Evolutionary conservation across 1,139 yeast species (phyloP).

Genomic region (Pneumocystis murina): DNA sequence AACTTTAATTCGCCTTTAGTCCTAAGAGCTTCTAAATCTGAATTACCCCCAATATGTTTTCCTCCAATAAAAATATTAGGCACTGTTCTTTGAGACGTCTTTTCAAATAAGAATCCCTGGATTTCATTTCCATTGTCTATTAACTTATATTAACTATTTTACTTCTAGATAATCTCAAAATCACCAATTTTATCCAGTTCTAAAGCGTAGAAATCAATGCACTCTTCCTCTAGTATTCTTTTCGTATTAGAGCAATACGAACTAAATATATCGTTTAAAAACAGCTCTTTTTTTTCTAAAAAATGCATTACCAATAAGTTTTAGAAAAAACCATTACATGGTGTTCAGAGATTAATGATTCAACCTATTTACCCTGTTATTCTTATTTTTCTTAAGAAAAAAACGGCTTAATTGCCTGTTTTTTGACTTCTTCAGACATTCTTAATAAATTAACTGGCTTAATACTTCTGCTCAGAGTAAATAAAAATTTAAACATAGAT

Average conservation of each 20-base stretch:
- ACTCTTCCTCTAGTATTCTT: slow-evolving; percentile 37
- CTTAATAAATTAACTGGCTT: not conserved
- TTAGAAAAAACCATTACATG: slow-evolving; percentile 4
- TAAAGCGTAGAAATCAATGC: slow-evolving; percentile 42
- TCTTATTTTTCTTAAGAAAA: not conserved
- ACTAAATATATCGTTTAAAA: slow-evolving; percentile 21
- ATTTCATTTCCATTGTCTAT: slow-evolving; percentile 61
- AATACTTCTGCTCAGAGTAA: not conserved
- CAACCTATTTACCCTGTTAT: not conserved
- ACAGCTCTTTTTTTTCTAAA: no score
- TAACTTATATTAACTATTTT: slow-evolving; percentile 30
- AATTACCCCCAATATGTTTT: slow-evolving; percentile 87
- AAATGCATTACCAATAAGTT: not conserved
- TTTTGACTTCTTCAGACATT: not conserved
- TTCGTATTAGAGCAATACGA: slow-evolving; percentile 62
- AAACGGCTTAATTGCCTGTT: not conserved
- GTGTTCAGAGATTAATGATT: not conserved
- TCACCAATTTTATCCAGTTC: slow-evolving; percentile 43
- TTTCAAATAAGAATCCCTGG: slow-evolving; percentile 60
- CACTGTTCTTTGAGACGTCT: slow-evolving; percentile 85
- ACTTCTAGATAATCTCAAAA: not conserved
- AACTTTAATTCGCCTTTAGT: not conserved
- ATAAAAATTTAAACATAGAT: no score
- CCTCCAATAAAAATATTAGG: slow-evolving; percentile 87
- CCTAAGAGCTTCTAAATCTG: slow-evolving; percentile 18